A percentile compares a stretch with the other conserved stretches of the same genome.
Evolutionary conservation across 2,329 filamentous ascomycete species (phyloP).

Genomic region (Phaeosphaeria sp.): DNA sequence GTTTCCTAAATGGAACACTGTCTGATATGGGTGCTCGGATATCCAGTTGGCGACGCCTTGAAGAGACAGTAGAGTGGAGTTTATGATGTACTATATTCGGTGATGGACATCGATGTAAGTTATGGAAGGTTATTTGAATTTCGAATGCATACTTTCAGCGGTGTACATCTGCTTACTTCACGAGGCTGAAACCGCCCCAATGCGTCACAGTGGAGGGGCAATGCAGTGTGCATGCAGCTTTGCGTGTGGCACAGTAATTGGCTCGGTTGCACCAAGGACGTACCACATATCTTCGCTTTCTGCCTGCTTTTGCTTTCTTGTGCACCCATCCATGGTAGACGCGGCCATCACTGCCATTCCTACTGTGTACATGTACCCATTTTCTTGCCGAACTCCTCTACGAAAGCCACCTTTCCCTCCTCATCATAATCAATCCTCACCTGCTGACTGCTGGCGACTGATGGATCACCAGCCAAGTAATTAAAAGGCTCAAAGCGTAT

Average conservation of each 20-base stretch:
- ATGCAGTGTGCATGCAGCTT: background rate
- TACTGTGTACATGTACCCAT: background rate
- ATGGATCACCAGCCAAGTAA: slow-evolving; percentile 52
- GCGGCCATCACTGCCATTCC: too few relatives aligned
- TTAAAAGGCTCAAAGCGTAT: slow-evolving; percentile 55
- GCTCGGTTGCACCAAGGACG: background rate
- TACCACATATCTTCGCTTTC: too few relatives aligned
- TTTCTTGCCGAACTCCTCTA: slow-evolving; percentile 20
- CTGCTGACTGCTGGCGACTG: slow-evolving; percentile 50
- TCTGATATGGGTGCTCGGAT: slow-evolving; percentile 30
- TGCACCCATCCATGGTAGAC: too few relatives aligned
- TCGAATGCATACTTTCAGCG: background rate
- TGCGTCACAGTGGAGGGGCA: background rate
- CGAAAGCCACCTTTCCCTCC: slow-evolving; percentile 5
- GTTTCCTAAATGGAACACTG: slow-evolving; percentile 30
- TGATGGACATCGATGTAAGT: background rate
- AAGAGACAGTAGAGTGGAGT: background rate
- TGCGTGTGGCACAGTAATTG: background rate
- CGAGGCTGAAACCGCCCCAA: background rate
- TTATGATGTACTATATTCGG: background rate
- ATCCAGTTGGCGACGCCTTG: slow-evolving; percentile 25
- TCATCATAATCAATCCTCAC: slow-evolving; percentile 48
- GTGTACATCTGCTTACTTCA: background rate
- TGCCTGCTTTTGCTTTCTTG: background rate
- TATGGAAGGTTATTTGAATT: background rate